Conservation (phyloP, 371 early-diverging fungal genomes). For the Mucor piriformis region DNA sequence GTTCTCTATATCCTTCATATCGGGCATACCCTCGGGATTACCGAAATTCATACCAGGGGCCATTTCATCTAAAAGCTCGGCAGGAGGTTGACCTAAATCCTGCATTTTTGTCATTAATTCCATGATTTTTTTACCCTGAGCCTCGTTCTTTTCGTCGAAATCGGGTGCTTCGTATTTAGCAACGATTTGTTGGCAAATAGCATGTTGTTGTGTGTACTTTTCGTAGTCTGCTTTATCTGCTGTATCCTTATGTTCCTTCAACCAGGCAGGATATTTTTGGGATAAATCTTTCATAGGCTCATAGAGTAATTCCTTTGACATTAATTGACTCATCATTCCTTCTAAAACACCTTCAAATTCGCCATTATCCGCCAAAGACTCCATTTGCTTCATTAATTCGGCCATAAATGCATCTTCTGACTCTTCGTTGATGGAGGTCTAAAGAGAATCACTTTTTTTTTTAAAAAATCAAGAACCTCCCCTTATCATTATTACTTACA, state of each 20-base stretch:
- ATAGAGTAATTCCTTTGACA: slow-evolving; percentile 90
- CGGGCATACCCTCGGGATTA: slow-evolving; percentile 70
- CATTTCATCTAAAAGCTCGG: slow-evolving; percentile 82
- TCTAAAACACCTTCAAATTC: slow-evolving; percentile 88
- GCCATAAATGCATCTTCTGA: slow-evolving; percentile 78
- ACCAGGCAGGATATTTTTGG: slow-evolving; percentile 82
- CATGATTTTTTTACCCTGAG: slow-evolving; percentile 70
- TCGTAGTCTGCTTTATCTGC: slow-evolving; percentile 68
- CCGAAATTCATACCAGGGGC: slow-evolving; percentile 88
- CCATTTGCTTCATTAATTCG: slow-evolving; percentile 91
- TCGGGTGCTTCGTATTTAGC: slow-evolving; percentile 70
- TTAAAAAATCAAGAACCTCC: not conserved
- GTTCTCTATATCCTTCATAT: slow-evolving; percentile 61
- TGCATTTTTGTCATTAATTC: slow-evolving; percentile 96
- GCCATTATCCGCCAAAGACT: slow-evolving; percentile 73
- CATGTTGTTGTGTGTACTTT: slow-evolving; percentile 76
- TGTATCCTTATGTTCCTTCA: slow-evolving; percentile 72
- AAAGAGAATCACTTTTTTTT: slow-evolving; percentile 3
- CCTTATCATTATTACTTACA: slow-evolving; percentile 48
- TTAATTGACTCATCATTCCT: slow-evolving; percentile 87
- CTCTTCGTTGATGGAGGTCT: slow-evolving; percentile 68
- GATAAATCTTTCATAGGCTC: slow-evolving; percentile 92
- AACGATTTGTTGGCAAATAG: slow-evolving; percentile 75
- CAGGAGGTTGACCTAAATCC: slow-evolving; percentile 93
- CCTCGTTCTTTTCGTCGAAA: slow-evolving; percentile 67